Evolutionary conservation across 306 rosid genomes (phyloP), one percentile per base, ranked within the genome.

Genomic region (Coriaria nepalensis): DNA sequence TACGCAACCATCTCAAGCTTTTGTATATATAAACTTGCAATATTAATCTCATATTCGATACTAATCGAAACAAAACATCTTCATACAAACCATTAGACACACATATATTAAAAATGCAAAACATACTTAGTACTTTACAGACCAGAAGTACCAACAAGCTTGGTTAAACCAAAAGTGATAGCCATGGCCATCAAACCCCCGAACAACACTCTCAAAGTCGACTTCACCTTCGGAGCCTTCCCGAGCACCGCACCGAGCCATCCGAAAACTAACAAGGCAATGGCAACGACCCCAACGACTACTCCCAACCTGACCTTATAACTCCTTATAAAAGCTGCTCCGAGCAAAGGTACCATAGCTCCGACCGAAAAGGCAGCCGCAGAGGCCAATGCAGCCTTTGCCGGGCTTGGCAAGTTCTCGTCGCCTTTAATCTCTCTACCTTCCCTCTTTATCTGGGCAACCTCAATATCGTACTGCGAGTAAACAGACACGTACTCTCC

Each of bases 171-270:
- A 57, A 57, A 57, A 4, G 62, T 57, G 45, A 57, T 37, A 6
- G 53, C 43, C 62, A 57, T 57, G 6, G 62, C 62, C 52, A 57
- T 57, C 52, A 42, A 45, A 29, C 62, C 62, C 37, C 62, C 62
- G 4, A 37, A 36, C 5, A 57, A 5, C 45, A 57, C 62, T 32
- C 62, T 57, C 7, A 8, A 13, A 1, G 45, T n/a, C 0, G 62
- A 57, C 48, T 20, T 57, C 37, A 37, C 36, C 9, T 36, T 37
- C 14, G 62, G 38, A 9, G 53, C 46, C 32, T 33, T 57, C 36
- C 62, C 62, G 9, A 57, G 7, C 5, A 14, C 6, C 2, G 62
- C 62, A 14, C 62, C 62, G 0, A 57, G 52, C 13, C 8, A 43
- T 14, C 62, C 62, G 1, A 57, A 57, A 33, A 57, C 45, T 0